phyloP scores from a whole-genome alignment of 257 asterid species.

The Osmanthus fragrans region DNA sequence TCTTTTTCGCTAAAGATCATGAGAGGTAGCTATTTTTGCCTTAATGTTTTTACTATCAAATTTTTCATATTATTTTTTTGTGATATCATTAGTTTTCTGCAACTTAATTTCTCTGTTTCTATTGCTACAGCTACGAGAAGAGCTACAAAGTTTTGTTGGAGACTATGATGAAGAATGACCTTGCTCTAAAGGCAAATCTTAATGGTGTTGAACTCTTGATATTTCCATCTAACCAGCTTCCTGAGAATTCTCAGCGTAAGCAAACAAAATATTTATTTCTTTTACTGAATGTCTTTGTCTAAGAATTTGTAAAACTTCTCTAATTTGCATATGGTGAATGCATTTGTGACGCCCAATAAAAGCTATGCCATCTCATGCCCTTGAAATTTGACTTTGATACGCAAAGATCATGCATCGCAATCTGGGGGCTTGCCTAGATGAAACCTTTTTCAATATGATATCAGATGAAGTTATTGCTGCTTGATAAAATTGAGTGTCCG shows the following conservation, averaged over 20 bases:
- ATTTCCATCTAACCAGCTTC: constrained; percentile 86
- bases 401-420: background rate
- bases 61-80: constrained; percentile 7
- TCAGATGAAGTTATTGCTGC: background rate
- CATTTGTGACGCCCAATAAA: background rate
- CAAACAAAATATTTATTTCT: constrained; percentile 4
- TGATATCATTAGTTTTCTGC: constrained; percentile 9
- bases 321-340: constrained; percentile 5
- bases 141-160: constrained; percentile 70
- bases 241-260: constrained; percentile 80
- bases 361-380: background rate
- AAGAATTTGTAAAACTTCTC: background rate
- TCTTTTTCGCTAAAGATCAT: constrained; percentile 79
- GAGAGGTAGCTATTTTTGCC: constrained; percentile 48
- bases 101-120: constrained; percentile 21
- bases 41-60: constrained; percentile 16
- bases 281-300: constrained; percentile 8
- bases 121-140: constrained; percentile 67
- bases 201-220: constrained; percentile 83
- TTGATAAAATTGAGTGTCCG: background rate
- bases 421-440: background rate
- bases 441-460: background rate
- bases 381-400: background rate
- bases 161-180: constrained; percentile 79
- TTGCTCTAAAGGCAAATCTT: constrained; percentile 73